Conservation (phyloP, 2,329 filamentous ascomycete genomes). For the Scortechinia acanthostroma region DNA sequence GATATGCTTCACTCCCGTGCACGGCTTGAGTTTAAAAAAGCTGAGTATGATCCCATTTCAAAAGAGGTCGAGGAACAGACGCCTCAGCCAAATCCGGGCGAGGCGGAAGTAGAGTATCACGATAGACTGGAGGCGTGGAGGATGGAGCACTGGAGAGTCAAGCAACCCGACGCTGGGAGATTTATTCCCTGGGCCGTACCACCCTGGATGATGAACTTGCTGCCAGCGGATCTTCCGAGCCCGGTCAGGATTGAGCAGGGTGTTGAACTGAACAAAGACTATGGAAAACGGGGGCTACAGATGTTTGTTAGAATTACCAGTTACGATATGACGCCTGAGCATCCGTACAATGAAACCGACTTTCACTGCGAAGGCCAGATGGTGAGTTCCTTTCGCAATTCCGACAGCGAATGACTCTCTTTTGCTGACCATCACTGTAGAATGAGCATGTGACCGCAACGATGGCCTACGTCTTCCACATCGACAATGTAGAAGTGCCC, state of each 20-base stretch:
- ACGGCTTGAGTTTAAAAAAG: slow-evolving; percentile 17
- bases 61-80: slow-evolving; percentile 8
- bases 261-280: neutral
- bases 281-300: neutral
- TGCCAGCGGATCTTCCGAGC: slow-evolving; percentile 13
- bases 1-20: slow-evolving; percentile 18
- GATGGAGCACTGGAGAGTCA: slow-evolving; percentile 9
- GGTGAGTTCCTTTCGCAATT: slow-evolving; percentile 11
- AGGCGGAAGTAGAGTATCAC: slow-evolving; percentile 8
- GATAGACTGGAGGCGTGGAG: slow-evolving; percentile 11
- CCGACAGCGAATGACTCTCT: too few species aligned
- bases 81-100: slow-evolving; percentile 13
- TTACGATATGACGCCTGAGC: neutral
- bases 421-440: neutral
- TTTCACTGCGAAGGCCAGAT: slow-evolving; percentile 8
- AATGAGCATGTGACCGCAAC: slow-evolving; percentile 3
- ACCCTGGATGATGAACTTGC: slow-evolving; percentile 12
- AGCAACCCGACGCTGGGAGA: slow-evolving; percentile 16
- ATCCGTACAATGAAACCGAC: neutral
- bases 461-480: neutral
- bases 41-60: slow-evolving; percentile 14
- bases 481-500: neutral
- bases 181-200: slow-evolving; percentile 20
- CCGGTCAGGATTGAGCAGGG: slow-evolving; percentile 13
- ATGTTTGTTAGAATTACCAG: neutral